Evolutionary conservation across 371 early-diverging fungal species (phyloP), one percentile per base, ranked within the genome.

Genomic region (Nematocida displodere): DNA sequence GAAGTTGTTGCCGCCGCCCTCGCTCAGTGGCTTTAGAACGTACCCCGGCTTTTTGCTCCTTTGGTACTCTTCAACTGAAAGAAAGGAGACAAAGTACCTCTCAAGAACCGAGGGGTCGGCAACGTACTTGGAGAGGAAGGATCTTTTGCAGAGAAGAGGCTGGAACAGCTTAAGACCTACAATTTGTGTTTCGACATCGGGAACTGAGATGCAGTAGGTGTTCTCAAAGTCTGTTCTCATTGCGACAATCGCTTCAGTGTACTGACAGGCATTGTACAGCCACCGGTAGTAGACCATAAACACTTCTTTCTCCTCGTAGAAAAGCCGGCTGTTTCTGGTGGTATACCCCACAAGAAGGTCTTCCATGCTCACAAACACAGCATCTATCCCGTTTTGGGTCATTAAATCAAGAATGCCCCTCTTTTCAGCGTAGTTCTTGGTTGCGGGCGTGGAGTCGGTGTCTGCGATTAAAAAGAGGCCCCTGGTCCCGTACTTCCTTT

Each of bases 191-290:
- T 63, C 61, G 22, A 53, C 71, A 11, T 42, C 34, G 13, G 80
- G 80, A n/a, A 77, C 36, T 49, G 31, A 53, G 29, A 79, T 52
- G 26, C 42, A 66, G 17, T 54, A 36, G 4, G 63, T 29, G 17
- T 33, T 24, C 63, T 79, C 80, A 24, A 79, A 26, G 11, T 40
- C 3, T 24, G 20, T 42, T 22, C 80, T n/a, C 24, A 67, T 46
- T 13, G 47, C 24, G 46, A 79, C 76, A 44, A 29, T 39, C n/a
- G 47, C 47, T 26, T 77, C 61, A n/a, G 37, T 42, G 56, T 56
- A 77, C 46, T 79, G 80, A 54, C 66, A 66, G 11, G 53, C 56
- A 59, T 79, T 79, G 53, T 79, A 79, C 28, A 77, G 66, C 68
- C 77, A 76, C 40, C 80, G 54, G 44, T 66, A 77, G 62, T 79